Base-by-base conservation (phyloP, 1,284 basidiomycete species). In the Trichosporon faecale region DNA sequence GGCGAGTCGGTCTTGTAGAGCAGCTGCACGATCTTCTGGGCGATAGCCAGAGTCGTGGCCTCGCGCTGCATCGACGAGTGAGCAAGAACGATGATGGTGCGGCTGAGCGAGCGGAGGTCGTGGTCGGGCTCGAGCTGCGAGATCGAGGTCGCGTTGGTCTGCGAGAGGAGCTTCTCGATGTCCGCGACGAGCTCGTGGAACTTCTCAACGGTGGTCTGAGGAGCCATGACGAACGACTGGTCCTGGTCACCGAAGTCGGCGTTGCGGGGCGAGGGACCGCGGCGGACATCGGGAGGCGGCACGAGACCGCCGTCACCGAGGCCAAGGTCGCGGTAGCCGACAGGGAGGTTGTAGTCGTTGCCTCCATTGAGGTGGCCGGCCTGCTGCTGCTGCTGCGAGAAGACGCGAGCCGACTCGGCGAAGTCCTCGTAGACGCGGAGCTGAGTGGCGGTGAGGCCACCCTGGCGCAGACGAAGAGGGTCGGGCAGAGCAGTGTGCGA, bases 401-500 rank as follows among this genome's bases (percentile, higher is more conserved):
- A 55, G 6, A 66, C 66, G 31, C 73, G 70, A 6, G 81, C 76
- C 18, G 77, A 78, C 76, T 84, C 85, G 88, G 91, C 89, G 79
- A 99, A 98, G 79, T 98, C 96, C 76, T 98, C 95, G 83, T 99
- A 99, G 4, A 99, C 95, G 68, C 89, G 89, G 55, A 91, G 85
- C 83, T 99, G 97, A 74, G 89, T 88, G 21, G 88, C 86, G 72
- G 92, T 90, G 4, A 99, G 86, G 63, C 96, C 97, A 60, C 87
- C 90, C 9, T 90, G 86, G 76, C 92, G 92, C 78, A 99, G 89
- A 33, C 94, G 89, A 55, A 99, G 86, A 27, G 92, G 90, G 78
- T 98, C 95, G 0, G 97, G 97, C 37, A 99, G 88, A 67, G 87
- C 90, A 1, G 89, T 86, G 35, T 90, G 88, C 77, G 95, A 95